Percentiles rank a stretch among this genome's conserved stretches.
Conservation (phyloP, 225 moss, liverwort and hornwort species). For the Lunularia cruciata region DNA sequence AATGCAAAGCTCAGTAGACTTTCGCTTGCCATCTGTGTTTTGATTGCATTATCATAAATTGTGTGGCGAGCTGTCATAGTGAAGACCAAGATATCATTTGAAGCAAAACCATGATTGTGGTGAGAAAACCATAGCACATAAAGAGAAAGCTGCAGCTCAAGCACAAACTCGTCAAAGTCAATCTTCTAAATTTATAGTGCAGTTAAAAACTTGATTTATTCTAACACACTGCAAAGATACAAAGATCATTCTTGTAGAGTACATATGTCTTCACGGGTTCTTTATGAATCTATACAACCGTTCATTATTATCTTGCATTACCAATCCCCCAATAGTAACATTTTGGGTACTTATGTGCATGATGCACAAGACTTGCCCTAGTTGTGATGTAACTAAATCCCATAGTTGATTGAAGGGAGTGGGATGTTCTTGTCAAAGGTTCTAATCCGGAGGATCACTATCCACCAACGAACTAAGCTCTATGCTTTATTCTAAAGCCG, state of each 20-base stretch:
- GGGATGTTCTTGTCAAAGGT: no score
- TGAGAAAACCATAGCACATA: conserved; percentile 41
- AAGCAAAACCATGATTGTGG: conserved; percentile 50
- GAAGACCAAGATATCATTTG: conserved; percentile 47
- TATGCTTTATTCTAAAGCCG: no score
- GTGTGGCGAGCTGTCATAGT: conserved; percentile 33
- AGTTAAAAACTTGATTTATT: conserved; percentile 20
- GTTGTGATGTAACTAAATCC: no score
- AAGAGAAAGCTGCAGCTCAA: conserved; percentile 38
- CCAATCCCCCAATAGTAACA: no score
- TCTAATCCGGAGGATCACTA: no score
- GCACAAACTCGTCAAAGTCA: conserved; percentile 19
- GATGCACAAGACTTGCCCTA: no score
- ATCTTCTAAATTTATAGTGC: conserved; percentile 10
- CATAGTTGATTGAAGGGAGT: no score
- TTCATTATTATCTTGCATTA: conserved; percentile 21
- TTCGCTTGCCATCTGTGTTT: no score
- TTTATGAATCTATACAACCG: background rate
- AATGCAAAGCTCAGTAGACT: no score
- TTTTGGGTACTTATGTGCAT: no score
- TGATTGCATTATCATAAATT: no score
- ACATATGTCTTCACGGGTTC: background rate
- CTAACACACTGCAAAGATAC: background rate
- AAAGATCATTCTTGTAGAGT: conserved; percentile 24
- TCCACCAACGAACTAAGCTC: no score